Evolutionary conservation across 768 basidiomycete genomes (phyloP).

Genomic region (Dacryopinax primogenitus): DNA sequence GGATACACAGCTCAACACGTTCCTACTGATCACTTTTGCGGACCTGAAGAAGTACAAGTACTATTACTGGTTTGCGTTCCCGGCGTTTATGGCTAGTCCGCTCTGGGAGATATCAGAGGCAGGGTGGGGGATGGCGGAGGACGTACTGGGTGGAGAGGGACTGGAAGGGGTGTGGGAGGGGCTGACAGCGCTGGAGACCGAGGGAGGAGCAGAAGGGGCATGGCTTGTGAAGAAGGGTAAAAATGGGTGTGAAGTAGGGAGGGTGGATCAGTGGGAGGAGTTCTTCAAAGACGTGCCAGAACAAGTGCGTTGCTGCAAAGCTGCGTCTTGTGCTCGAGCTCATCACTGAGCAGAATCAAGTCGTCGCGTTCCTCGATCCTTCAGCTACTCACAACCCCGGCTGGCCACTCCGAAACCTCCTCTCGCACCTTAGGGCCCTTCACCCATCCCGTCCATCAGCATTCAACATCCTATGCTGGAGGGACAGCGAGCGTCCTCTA

Average conservation of each 20-base stretch:
- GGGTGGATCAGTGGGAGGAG: conserved; percentile 38
- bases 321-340: conserved; percentile 11
- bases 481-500: conserved; percentile 44
- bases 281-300: conserved; percentile 43
- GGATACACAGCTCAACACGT: conserved; percentile 50
- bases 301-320: conserved; percentile 31
- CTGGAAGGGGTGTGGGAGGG: conserved; percentile 23
- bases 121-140: conserved; percentile 45
- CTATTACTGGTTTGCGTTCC: conserved; percentile 97
- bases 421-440: conserved; percentile 59
- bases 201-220: background rate
- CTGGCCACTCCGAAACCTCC: conserved; percentile 88
- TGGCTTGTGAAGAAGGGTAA: background rate
- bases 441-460: conserved; percentile 34
- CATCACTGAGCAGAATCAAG: conserved; percentile 24
- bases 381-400: conserved; percentile 70
- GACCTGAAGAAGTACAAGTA: conserved; percentile 98
- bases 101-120: conserved; percentile 66
- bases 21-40: conserved; percentile 84
- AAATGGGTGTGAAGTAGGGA: conserved; percentile 30
- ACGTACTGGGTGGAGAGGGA: conserved; percentile 32
- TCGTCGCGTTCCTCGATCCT: conserved; percentile 68
- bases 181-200: background rate
- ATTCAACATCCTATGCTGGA: conserved; percentile 63
- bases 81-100: conserved; percentile 79